A percentile compares a stretch with the other conserved stretches of the same genome.
Evolutionary conservation across 1,284 basidiomycete genomes (phyloP).

Genomic region (Fomitopsis betulina): DNA sequence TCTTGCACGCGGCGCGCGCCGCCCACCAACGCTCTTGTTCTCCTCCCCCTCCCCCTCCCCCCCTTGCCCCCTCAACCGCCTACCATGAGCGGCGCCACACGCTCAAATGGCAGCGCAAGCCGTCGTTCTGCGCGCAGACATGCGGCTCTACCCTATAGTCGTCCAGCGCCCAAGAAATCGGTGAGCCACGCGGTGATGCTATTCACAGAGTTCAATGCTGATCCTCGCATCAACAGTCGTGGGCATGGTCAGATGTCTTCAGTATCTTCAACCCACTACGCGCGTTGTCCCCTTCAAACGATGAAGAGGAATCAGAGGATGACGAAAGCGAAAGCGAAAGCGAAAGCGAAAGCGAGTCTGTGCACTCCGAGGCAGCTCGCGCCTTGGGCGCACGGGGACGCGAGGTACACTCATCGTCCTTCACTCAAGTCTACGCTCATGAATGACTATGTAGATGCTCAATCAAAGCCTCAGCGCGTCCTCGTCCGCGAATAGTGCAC

Average conservation of each 20-base stretch:
- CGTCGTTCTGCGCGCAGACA: conserved; percentile 18
- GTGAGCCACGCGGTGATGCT: conserved; percentile 4
- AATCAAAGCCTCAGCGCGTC: neutral
- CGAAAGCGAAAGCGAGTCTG: neutral
- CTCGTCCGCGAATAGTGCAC: neutral
- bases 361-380: conserved; percentile 3
- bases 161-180: conserved; percentile 18
- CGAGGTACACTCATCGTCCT: neutral
- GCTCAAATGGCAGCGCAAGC: conserved; percentile 10
- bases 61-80: neutral
- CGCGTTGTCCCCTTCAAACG: neutral
- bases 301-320: neutral
- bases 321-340: neutral
- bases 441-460: neutral
- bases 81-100: conserved; percentile 16
- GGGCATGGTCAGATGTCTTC: conserved; percentile 17
- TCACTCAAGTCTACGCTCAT: neutral
- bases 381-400: neutral
- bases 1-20: neutral
- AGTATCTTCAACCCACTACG: conserved; percentile 20
- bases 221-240: conserved; percentile 11
- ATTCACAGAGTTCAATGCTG: neutral
- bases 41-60: neutral
- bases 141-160: conserved; percentile 21
- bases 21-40: conserved; percentile 3